Conservation (phyloP, 345 rosid species). For the Pseudoturritis turrita region DNA sequence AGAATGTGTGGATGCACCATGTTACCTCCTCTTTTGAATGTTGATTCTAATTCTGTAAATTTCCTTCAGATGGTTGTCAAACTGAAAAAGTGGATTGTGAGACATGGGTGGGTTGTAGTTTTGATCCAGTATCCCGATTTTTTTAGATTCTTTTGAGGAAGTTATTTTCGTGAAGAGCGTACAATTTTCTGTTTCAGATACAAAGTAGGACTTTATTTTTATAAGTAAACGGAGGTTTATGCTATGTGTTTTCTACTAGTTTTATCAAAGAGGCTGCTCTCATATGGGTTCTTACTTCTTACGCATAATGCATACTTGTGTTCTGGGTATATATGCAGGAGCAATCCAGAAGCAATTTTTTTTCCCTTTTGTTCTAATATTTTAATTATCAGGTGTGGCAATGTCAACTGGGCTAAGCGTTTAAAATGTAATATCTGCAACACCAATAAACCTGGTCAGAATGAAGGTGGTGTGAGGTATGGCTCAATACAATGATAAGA, state of each 20-base stretch:
- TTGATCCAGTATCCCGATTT: neutral
- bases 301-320: neutral
- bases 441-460: slow-evolving; percentile 94
- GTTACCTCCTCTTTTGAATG: neutral
- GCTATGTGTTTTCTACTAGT: neutral
- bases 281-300: neutral
- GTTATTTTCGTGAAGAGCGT: neutral
- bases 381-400: slow-evolving; percentile 73
- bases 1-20: neutral
- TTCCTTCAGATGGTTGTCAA: neutral
- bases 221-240: neutral
- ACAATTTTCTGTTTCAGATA: neutral
- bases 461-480: slow-evolving; percentile 96
- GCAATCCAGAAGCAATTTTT: neutral
- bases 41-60: neutral
- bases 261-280: neutral
- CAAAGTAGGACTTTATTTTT: neutral
- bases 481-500: neutral
- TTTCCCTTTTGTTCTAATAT: neutral
- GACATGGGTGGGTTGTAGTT: neutral
- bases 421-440: slow-evolving; percentile 91
- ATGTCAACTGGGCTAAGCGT: slow-evolving; percentile 98
- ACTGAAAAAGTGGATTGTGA: neutral
- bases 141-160: neutral
- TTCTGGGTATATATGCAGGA: neutral